Base-by-base conservation (phyloP, 83 land plant genomes). In the Diphasiastrum complanatum region DNA sequence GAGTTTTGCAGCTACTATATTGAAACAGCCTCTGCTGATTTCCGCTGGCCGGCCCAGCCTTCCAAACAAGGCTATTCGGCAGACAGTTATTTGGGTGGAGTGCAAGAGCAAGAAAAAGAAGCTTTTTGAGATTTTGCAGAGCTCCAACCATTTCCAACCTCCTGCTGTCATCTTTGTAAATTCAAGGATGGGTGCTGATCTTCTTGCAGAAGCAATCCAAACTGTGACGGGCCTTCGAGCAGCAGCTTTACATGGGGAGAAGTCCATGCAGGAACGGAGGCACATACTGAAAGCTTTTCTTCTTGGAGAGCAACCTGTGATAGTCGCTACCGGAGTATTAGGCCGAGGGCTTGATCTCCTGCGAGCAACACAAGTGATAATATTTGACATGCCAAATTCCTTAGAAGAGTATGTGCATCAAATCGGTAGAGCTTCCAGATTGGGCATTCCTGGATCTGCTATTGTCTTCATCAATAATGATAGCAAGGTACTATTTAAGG, bases 301-400 rank as follows among this genome's bases (percentile, higher is more conserved):
- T 30, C 60, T 63, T 1, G 89, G 97, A 30, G 86, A 82, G 40
- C 67, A 84, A 18, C 63, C 80, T 33, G 78, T 91, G 23, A 28
- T 91, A 33, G 97, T 91, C 41, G 85, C 97, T 22, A 91, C 97
- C 10, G 95, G 97, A 26, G 66, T 91, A 14, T 67, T 91, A 60
- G 89, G 95, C 22, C 74, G 97, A 12, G 97, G 97, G 2, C 45
- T 91, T 5, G 86, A 91, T 65, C 74, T 91, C 14, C 41, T 87
- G 30, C 49, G 64, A 45, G 86, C 82, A 23, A 73, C 75, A n/a
- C 97, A 91, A 60, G 97, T 91, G 6, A 80, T 91, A 31, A 71
- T 91, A 6, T 91, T 84, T 76, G 97, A 91, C 74, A 68, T 91
- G 82, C 97, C 97, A 3, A 75, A 72, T 64, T 83, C 92, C 5